Base-by-base conservation (phyloP, 2,329 filamentous ascomycete species). In the Acephala macrosclerotiorum region DNA sequence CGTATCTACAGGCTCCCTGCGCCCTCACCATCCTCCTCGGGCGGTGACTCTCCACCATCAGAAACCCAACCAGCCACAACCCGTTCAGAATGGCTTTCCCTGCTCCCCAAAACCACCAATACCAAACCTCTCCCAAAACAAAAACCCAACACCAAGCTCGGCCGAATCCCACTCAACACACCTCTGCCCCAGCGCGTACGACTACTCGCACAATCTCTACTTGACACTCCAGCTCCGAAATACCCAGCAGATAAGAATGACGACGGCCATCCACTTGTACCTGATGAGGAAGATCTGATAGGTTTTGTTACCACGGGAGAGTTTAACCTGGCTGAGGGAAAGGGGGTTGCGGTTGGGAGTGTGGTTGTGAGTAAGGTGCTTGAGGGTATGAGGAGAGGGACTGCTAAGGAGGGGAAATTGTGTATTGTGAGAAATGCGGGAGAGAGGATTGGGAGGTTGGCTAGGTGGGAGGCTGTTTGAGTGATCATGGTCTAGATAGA, bases 291-390 rank as follows among this genome's bases (percentile, higher is more conserved):
- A 25, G 92, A 97, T 76, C 82, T 98, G 14, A 87, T 98, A 59
- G 96, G 96, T 0, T 99, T 97, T 76, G 89, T 97, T 26, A 97
- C 94, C 1, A 91, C 91, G 0, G 96, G 95, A 0, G 90, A 92
- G 59, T 97, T 91, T 76, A 94, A 91, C 73, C 84, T 98, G 1
- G 86, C 87, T 1, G 87, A 91, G 69, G 96, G 95, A 0, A 86
- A 85, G 70, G 92, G 91, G 0, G 89, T 88, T 18, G 95, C 89
- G 0, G 83, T 98, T 66, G 96, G 91, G 0, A 90, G 86, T 58
- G 75, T 98, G 29, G 81, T 87, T 16, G 80, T 90, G 0, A 81
- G 82, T 5, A 90, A 84, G 76, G 83, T 91, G 1, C 65, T 85
- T 3, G 79, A 82, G 62, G 76, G 79, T 25, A 47, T 81, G 14